These are phyloP conservation scores for Euphorbia tirucalli DNA, from an alignment of 345 rosid genomes.

Conservation along the genomic window DNA sequence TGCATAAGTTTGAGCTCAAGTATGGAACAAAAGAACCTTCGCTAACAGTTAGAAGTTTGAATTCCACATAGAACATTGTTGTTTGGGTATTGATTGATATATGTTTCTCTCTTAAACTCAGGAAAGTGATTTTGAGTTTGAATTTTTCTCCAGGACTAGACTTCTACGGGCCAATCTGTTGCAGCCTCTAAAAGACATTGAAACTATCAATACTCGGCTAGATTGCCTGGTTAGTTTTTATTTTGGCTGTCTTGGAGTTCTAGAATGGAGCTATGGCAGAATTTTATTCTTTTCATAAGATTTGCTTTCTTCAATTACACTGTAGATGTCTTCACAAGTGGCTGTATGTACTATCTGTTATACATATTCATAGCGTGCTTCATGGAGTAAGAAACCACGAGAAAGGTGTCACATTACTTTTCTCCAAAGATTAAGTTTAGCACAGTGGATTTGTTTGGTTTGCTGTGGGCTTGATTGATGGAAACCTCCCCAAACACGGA, in stretches of 20 bases:
- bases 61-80: background rate
- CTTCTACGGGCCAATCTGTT: conserved; percentile 95
- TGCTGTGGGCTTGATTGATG: background rate
- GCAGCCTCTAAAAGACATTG: conserved; percentile 94
- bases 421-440: background rate
- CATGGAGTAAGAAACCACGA: background rate
- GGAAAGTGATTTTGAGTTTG: conserved; percentile 18
- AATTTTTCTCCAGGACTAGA: conserved; percentile 70
- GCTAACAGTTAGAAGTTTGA: background rate
- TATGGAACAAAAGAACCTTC: background rate
- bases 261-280: conserved; percentile 17
- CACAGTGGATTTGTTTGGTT: background rate
- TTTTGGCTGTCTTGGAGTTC: conserved; percentile 18
- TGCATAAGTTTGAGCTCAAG: background rate
- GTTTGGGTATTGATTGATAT: background rate
- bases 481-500: too few species aligned
- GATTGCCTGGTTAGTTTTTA: conserved; percentile 81
- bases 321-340: background rate
- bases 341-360: background rate
- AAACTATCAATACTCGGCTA: conserved; percentile 87
- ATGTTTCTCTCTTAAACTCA: conserved; percentile 8
- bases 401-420: background rate
- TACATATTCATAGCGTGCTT: background rate
- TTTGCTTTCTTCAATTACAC: background rate
- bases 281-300: background rate